Evolutionary conservation across 1,284 basidiomycete species (phyloP), one percentile per base, ranked within the genome.

Genomic region (Cryptococcus sp.): DNA sequence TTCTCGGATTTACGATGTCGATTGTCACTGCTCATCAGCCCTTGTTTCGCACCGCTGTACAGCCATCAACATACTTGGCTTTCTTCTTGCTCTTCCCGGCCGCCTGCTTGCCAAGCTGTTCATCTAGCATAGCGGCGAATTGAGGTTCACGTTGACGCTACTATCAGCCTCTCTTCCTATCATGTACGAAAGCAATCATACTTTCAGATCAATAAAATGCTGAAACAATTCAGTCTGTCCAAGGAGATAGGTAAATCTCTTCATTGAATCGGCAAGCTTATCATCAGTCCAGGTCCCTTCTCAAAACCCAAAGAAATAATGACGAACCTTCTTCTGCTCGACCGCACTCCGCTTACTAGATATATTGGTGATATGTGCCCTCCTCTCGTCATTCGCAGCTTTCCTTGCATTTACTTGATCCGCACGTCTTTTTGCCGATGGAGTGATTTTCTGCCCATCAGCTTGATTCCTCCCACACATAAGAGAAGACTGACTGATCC

Each of bases 151-250:
- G 85, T 50, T 90, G 85, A 77, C 85, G 83, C 88, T 91, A 67
- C 16, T 42, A 19, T 28, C 11, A 28, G 28, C 21, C 14, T 28
- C 23, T 44, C 10, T 53, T 47, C 45, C 50, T 18, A 34, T 23
- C 28, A 3, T 25, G 28, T 5, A 11, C 11, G 28, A 28, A 28
- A 28, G 28, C 4, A n/a, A 25, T 54, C 78, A 46, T 36, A 87
- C 89, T 81, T 94, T 93, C 75, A 94, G 86, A 68, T 94, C 89
- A 7, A 94, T 88, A 65, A 97, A 97, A 72, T 96, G 92, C 64
- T 90, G 88, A 79, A 97, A 97, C 16, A 96, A 79, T 62, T 97
- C 93, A 0, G 91, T 97, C 74, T 97, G 91, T 7, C 92, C 93
- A 0, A 97, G 81, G 16, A 97, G 82, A 73, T 94, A 96, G 7